phyloP scores from a whole-genome alignment of 306 rosid genomes.

The Medicago arabica region DNA sequence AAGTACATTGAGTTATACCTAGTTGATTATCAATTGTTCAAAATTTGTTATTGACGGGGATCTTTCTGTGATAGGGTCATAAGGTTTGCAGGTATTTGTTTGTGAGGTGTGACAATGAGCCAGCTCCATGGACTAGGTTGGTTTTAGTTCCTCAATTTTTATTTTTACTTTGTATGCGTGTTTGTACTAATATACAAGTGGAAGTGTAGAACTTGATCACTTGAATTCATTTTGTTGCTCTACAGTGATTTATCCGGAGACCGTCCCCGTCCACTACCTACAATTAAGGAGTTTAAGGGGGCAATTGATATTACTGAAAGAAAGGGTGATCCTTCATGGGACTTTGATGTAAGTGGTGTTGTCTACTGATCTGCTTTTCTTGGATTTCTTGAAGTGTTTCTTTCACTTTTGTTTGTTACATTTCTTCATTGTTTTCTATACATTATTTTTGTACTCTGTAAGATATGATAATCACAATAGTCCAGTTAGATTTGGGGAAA shows the following conservation, averaged over 20 bases:
- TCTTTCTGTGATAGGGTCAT: constrained; percentile 56
- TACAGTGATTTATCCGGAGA: constrained; percentile 73
- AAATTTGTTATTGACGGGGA: not conserved
- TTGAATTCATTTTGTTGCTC: constrained; percentile 17
- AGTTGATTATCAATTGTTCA: not conserved
- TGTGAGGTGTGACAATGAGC: constrained; percentile 84
- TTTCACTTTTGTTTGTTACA: not conserved
- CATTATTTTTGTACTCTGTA: not conserved
- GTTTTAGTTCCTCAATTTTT: constrained; percentile 1
- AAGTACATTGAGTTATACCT: not conserved
- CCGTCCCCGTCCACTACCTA: constrained; percentile 64
- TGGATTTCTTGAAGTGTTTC: not conserved
- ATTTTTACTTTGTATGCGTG: not conserved
- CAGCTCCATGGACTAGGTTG: constrained; percentile 83
- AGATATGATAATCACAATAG: not conserved
- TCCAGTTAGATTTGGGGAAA: not conserved
- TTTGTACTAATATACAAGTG: not conserved
- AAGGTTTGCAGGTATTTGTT: constrained; percentile 77
- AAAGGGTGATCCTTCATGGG: constrained; percentile 67
- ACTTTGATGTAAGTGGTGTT: constrained; percentile 61
- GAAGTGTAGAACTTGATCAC: not conserved
- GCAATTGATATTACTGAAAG: constrained; percentile 64
- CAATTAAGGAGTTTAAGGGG: constrained; percentile 53
- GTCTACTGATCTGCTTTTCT: not conserved
- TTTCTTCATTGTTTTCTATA: not conserved